Conservation (phyloP, 495 filamentous ascomycete genomes). For the Penicillium coffeae region DNA sequence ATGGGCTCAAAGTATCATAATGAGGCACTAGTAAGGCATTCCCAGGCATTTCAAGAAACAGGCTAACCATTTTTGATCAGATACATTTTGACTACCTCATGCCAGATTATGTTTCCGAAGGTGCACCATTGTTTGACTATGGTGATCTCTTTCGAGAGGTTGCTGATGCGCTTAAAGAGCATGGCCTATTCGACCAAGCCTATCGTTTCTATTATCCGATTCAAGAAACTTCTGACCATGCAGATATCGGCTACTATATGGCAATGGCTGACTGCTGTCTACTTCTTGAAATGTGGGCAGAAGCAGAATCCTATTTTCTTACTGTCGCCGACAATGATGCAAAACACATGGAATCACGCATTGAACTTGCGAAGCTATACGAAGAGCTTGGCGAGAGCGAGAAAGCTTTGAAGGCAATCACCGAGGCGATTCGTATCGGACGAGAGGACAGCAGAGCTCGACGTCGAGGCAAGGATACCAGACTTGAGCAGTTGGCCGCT, state of each 20-base stretch:
- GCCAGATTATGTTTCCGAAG: slow-evolving; percentile 46
- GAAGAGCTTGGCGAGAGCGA: slow-evolving; percentile 64
- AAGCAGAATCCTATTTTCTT: slow-evolving; percentile 72
- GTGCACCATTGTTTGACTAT: slow-evolving; percentile 56
- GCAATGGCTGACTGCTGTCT: slow-evolving; percentile 71
- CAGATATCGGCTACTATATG: slow-evolving; percentile 60
- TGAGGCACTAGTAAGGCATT: slow-evolving; percentile 69
- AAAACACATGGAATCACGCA: slow-evolving; percentile 65
- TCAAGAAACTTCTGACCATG: slow-evolving; percentile 51
- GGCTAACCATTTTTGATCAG: slow-evolving; percentile 26
- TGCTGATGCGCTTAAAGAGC: slow-evolving; percentile 61
- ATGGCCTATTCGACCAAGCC: slow-evolving; percentile 56
- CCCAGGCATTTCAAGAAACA: no score
- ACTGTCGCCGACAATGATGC: slow-evolving; percentile 65
- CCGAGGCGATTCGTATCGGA: slow-evolving; percentile 65
- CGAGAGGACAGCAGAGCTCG: slow-evolving; percentile 36
- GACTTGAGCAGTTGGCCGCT: slow-evolving; percentile 40
- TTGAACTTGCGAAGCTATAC: slow-evolving; percentile 75
- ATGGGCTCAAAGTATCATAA: slow-evolving; percentile 53
- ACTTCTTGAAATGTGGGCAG: slow-evolving; percentile 53
- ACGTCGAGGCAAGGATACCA: slow-evolving; percentile 36
- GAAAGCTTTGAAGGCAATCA: slow-evolving; percentile 68
- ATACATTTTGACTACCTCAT: slow-evolving; percentile 63
- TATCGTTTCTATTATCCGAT: slow-evolving; percentile 71
- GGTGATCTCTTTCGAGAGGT: slow-evolving; percentile 73